Conservation (phyloP, 1,139 yeast genomes). For the Debaryomyces singareniensis region DNA sequence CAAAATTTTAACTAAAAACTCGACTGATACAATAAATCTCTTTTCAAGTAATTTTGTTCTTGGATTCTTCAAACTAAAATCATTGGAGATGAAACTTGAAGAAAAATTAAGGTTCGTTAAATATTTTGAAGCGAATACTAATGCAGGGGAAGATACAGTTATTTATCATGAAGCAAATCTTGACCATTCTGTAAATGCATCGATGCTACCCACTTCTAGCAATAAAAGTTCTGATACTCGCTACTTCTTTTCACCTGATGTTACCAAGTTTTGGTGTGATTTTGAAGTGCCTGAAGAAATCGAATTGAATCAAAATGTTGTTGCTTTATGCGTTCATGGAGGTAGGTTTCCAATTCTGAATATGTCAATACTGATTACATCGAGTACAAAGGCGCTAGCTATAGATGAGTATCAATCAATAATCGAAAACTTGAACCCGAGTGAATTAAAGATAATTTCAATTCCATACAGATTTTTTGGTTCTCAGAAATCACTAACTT, state of each 20-base stretch:
- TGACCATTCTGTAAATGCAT: too few relatives aligned
- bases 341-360: conserved; percentile 12
- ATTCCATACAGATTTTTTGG: conserved; percentile 21
- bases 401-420: conserved; percentile 3
- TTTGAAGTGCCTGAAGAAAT: conserved; percentile 12
- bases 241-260: conserved; percentile 11
- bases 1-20: too few relatives aligned
- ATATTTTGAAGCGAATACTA: too few relatives aligned
- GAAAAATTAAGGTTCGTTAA: too few relatives aligned
- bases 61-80: too few relatives aligned
- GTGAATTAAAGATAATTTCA: conserved; percentile 8
- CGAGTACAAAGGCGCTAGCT: conserved; percentile 14
- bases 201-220: too few relatives aligned
- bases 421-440: conserved; percentile 5
- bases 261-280: conserved; percentile 18
- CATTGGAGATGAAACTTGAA: too few relatives aligned
- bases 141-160: too few relatives aligned
- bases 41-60: too few relatives aligned
- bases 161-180: too few relatives aligned
- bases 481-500: conserved; percentile 20
- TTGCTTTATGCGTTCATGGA: conserved; percentile 15
- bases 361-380: conserved; percentile 10
- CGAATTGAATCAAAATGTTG: conserved; percentile 17
- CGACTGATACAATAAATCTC: too few relatives aligned
- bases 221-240: too few relatives aligned